Evolutionary conservation across 2,329 filamentous ascomycete genomes (phyloP).

Genomic region (Colletotrichum cereale): DNA sequence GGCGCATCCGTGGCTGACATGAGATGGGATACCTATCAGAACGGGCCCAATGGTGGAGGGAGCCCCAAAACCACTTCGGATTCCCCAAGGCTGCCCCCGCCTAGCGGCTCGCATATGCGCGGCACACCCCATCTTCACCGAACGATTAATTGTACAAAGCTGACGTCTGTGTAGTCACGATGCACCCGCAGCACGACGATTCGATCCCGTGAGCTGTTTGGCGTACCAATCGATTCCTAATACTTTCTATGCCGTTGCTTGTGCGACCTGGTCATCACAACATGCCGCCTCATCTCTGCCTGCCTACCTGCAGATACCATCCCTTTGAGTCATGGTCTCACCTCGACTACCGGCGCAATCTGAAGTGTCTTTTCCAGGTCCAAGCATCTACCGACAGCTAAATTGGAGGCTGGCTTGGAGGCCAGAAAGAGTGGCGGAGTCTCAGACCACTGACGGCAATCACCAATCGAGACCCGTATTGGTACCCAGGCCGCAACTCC

Average conservation of each 20-base stretch:
- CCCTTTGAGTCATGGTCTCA: conserved; percentile 2
- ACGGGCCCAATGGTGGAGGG: background rate
- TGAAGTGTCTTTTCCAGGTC: background rate
- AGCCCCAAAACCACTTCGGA: background rate
- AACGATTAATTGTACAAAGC: background rate
- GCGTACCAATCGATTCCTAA: background rate
- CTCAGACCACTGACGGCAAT: background rate
- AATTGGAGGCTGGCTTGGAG: background rate
- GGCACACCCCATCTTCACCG: background rate
- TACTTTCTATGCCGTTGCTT: background rate
- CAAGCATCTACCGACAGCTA: background rate
- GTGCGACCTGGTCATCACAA: conserved; percentile 6
- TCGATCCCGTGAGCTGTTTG: conserved; percentile 1
- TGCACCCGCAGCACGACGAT: background rate
- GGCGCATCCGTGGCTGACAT: background rate
- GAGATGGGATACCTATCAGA: background rate
- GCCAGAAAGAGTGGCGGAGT: background rate
- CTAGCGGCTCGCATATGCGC: conserved; percentile 4
- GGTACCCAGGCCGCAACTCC: background rate
- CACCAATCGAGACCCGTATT: background rate
- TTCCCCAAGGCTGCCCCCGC: background rate
- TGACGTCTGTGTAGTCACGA: background rate
- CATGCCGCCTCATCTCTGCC: conserved; percentile 11
- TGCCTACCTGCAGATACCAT: background rate
- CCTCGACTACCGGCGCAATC: background rate